Evolutionary conservation across 805 yeast genomes (phyloP).

Genomic region (Lipomyces spencermartinsiae): DNA sequence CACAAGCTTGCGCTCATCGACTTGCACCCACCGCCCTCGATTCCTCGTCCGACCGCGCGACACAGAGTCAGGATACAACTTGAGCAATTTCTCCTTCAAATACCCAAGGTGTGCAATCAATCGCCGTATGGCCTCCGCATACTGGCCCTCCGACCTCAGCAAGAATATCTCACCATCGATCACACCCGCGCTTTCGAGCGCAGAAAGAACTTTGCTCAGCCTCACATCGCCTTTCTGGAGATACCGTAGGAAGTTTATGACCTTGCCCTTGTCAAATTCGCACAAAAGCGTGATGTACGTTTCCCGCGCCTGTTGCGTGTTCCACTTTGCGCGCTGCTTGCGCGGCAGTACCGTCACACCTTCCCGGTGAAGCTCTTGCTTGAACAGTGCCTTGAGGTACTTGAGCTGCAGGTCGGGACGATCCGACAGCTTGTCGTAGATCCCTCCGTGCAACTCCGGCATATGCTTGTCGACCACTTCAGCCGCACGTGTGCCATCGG

Average conservation of each 20-base stretch:
- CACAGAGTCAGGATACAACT: constrained; percentile 30
- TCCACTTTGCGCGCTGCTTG: constrained; percentile 33
- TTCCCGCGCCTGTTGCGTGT: constrained; percentile 37
- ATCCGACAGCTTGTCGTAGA: constrained; percentile 29
- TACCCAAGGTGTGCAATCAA: constrained; percentile 26
- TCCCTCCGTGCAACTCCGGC: constrained; percentile 33
- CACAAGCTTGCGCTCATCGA: constrained; percentile 32
- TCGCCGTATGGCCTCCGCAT: constrained; percentile 32
- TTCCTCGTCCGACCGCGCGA: constrained; percentile 28
- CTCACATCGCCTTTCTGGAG: constrained; percentile 37
- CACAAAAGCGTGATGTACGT: constrained; percentile 37
- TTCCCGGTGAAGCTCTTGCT: constrained; percentile 25
- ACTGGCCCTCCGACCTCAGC: constrained; percentile 37
- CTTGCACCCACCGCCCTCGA: constrained; percentile 33
- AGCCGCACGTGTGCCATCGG: constrained; percentile 34
- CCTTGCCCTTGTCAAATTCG: constrained; percentile 33
- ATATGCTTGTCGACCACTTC: constrained; percentile 28
- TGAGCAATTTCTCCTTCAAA: constrained; percentile 21
- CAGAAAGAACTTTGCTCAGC: constrained; percentile 31
- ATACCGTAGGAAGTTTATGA: constrained; percentile 32
- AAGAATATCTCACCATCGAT: constrained; percentile 38
- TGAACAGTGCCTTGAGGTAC: constrained; percentile 34
- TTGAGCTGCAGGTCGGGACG: constrained; percentile 27
- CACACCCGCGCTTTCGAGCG: constrained; percentile 36
- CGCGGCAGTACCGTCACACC: constrained; percentile 13